phyloP scores from a whole-genome alignment of 2,329 filamentous ascomycete genomes.

The Cladosporium sp. region DNA sequence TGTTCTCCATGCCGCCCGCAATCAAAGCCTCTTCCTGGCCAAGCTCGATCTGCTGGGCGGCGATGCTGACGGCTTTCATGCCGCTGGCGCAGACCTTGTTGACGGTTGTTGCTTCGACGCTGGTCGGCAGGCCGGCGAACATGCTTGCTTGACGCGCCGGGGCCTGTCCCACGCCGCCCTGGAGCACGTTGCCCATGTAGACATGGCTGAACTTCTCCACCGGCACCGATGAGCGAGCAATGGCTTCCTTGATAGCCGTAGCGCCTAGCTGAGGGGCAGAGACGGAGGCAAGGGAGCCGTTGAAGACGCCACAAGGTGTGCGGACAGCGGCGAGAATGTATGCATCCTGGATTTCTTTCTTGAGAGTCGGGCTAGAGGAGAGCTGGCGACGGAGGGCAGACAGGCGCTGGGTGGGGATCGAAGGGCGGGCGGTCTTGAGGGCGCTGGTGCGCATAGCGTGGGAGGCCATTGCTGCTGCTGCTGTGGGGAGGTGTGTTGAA shows the following conservation, averaged over 20 bases:
- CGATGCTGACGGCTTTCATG: conserved; percentile 85
- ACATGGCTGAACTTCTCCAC: conserved; percentile 81
- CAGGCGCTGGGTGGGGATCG: conserved; percentile 9
- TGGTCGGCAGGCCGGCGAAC: conserved; percentile 79
- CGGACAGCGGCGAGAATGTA: conserved; percentile 90
- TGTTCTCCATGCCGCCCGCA: conserved; percentile 97
- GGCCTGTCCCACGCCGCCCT: conserved; percentile 80
- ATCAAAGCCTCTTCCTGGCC: conserved; percentile 85
- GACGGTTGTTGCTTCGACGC: conserved; percentile 84
- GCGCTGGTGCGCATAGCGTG: conserved; percentile 14
- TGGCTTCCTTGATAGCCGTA: conserved; percentile 84
- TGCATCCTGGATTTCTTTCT: conserved; percentile 77
- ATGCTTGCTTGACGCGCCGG: conserved; percentile 89
- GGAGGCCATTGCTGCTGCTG: conserved; percentile 5
- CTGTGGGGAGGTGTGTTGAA: background rate
- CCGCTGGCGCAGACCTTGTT: conserved; percentile 99
- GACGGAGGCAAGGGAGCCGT: conserved; percentile 82
- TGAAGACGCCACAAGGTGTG: conserved; percentile 95
- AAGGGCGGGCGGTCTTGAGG: conserved; percentile 9
- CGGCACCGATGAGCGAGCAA: conserved; percentile 83
- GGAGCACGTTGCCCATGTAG: conserved; percentile 96
- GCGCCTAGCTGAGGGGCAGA: conserved; percentile 86
- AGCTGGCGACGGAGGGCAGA: conserved; percentile 41
- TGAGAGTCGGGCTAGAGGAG: conserved; percentile 48
- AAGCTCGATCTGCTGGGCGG: conserved; percentile 91